Evolutionary conservation across 441 rosid genomes (phyloP).

Genomic region (Biscutella auriculata): DNA sequence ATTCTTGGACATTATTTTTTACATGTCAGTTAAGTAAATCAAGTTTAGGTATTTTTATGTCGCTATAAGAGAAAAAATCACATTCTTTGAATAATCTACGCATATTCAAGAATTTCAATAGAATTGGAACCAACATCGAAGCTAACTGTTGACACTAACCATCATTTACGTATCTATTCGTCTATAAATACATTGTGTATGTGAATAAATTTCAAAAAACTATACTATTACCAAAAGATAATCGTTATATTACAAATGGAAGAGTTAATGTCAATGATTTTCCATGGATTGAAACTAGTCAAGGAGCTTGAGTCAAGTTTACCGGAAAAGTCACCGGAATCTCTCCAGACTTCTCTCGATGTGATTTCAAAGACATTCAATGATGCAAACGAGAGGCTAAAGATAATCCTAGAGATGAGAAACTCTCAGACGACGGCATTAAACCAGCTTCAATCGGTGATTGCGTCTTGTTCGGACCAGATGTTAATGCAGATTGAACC

Average conservation of each 20-base stretch:
- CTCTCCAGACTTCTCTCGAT: constrained; percentile 28
- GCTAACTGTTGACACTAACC: constrained; percentile 16
- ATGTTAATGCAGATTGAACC: constrained; percentile 23
- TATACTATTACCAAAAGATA: not conserved
- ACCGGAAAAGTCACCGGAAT: constrained; percentile 23
- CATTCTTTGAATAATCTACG: constrained; percentile 16
- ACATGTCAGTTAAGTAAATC: not conserved
- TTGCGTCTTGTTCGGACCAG: constrained; percentile 8
- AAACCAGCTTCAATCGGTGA: constrained; percentile 4
- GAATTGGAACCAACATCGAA: constrained; percentile 24
- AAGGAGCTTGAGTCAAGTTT: constrained; percentile 44
- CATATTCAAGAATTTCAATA: not conserved
- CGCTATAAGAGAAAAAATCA: not conserved
- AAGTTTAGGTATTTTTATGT: not conserved
- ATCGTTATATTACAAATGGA: constrained; percentile 25
- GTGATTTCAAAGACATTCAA: constrained; percentile 31
- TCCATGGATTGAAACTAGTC: constrained; percentile 40
- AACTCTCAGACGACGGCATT: not conserved
- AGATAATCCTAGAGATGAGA: constrained; percentile 2
- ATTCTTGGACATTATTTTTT: not conserved
- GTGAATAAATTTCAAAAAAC: not conserved
- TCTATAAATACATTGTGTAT: constrained; percentile 9
- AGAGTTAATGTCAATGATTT: constrained; percentile 33
- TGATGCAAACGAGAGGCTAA: constrained; percentile 28
- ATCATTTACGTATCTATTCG: constrained; percentile 7